These are phyloP conservation scores for Rauvolfia tetraphylla DNA, from an alignment of 257 asterid genomes.

Conservation along the genomic window DNA sequence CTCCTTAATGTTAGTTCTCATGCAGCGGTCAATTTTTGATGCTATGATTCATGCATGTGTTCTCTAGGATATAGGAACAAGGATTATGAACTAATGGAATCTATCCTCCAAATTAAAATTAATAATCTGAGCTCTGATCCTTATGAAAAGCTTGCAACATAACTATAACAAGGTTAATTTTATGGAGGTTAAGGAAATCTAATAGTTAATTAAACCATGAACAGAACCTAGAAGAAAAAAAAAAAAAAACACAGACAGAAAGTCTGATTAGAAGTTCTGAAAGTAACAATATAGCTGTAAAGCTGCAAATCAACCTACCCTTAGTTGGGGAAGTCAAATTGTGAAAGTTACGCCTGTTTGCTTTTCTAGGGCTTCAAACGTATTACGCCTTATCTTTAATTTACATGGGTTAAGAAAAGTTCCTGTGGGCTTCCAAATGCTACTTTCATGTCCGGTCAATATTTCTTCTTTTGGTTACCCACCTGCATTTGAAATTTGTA, in stretches of 20 bases:
- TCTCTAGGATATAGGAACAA: background rate
- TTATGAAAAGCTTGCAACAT: background rate
- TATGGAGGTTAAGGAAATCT: background rate
- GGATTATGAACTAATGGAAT: background rate
- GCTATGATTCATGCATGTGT: background rate
- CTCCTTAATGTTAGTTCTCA: background rate
- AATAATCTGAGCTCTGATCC: background rate
- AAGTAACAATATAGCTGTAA: background rate
- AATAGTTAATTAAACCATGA: background rate
- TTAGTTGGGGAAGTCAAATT: background rate
- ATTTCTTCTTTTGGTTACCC: background rate
- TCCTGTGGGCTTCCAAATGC: background rate
- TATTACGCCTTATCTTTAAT: background rate
- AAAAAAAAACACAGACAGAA: background rate
- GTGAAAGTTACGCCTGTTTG: background rate
- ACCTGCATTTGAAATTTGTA: background rate
- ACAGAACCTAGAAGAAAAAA: background rate
- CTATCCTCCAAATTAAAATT: background rate
- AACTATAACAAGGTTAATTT: background rate
- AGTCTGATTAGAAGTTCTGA: background rate
- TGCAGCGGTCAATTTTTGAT: background rate
- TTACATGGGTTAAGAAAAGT: background rate
- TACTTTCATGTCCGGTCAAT: background rate
- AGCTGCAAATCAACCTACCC: background rate
- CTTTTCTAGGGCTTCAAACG: background rate